These are phyloP conservation scores for Metschnikowia noctiluminum DNA, from an alignment of 805 yeast species.

Conservation along the genomic window DNA sequence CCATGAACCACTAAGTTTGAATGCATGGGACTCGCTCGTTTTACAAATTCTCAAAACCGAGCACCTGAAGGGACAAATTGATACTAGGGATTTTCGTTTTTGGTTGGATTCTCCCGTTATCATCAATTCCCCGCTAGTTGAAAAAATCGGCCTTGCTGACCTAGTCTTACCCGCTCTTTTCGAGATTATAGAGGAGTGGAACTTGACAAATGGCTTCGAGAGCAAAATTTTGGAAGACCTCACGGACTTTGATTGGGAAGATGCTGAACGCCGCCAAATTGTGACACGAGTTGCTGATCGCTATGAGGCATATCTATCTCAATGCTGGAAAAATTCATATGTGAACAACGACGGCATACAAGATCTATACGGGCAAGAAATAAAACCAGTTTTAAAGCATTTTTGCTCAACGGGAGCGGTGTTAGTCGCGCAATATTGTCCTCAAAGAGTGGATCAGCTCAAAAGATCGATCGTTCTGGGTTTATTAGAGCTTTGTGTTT, in stretches of 20 bases:
- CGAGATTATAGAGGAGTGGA: constrained; percentile 3
- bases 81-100: constrained; percentile 5
- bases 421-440: constrained; percentile 3
- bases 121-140: constrained; percentile 11
- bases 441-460: neutral
- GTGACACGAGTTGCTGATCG: constrained; percentile 5
- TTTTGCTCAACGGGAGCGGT: constrained; percentile 1
- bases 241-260: constrained; percentile 9
- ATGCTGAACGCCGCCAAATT: neutral
- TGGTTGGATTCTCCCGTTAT: constrained; percentile 16
- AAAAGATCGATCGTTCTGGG: neutral
- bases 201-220: constrained; percentile 5
- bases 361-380: neutral
- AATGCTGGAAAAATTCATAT: neutral
- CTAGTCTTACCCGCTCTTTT: constrained; percentile 7
- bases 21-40: constrained; percentile 14
- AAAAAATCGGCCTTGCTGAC: constrained; percentile 4
- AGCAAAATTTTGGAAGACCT: constrained; percentile 6
- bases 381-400: constrained; percentile 5
- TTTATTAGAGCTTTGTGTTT: neutral
- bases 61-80: neutral
- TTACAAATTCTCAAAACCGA: constrained; percentile 1
- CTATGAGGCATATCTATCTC: neutral
- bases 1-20: neutral
- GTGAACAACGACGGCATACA: neutral